Base-by-base conservation (phyloP, 2,329 filamentous ascomycete genomes). In the Coniochaeta sp. region DNA sequence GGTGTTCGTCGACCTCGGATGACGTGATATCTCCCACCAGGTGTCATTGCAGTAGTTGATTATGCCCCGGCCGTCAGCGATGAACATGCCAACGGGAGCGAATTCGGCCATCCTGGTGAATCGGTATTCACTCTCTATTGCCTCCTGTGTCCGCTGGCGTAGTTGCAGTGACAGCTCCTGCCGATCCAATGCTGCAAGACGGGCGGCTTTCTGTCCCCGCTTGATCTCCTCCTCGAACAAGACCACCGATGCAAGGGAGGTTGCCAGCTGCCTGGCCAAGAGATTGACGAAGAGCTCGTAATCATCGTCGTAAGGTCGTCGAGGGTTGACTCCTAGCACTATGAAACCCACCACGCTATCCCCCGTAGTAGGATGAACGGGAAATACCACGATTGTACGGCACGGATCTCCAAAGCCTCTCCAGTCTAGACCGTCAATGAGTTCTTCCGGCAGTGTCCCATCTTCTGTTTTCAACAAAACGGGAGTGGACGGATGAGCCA, bases 41-140 rank as follows among this genome's bases (percentile, higher is more conserved):
- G 89, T 90, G 63, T 93, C 89, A 69, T 96, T 96, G 70, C 87
- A 90, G 69, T 91, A 95, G 10, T 83, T 89, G 66, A 95, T 89
- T 26, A 81, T 77, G 3, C 91, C 90, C 44, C 79, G 72, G 0
- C 83, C 80, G 68, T 91, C 83, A n/a, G 89, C 89, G 65, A 95
- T 93, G 70, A 93, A 93, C 75, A 96, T 88, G 30, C 90, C 91
- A 1, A 93, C 90, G 0, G 90, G 90, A 0, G 89, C 89, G 64
- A 91, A 90, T 68, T 93, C 90, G 2, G 90, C 89, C 89, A 95
- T 92, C 52, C 89, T 81, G 0, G 89, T 91, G 69, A 95, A 95
- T 61, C 88, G 88, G 34, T 89, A 87, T 70, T 95, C 90, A 69
- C 86, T 86, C 67, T 88, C 84, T 47, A 81, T 78, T 0, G 83